Evolutionary conservation across 2,329 filamentous ascomycete species (phyloP), one percentile per base, ranked within the genome.

Genomic region (Rosellinia necatrix): DNA sequence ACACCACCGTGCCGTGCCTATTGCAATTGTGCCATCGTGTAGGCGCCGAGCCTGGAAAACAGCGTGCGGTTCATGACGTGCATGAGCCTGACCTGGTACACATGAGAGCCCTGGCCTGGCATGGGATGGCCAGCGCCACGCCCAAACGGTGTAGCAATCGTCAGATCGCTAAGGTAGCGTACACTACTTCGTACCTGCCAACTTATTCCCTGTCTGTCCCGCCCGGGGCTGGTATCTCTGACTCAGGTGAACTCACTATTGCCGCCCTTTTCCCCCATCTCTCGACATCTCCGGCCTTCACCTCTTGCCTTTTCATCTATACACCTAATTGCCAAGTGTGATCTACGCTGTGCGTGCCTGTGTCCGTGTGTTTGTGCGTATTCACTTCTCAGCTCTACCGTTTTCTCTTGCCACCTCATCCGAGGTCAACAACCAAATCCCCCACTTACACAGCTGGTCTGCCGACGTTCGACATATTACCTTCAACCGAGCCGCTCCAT

Each of bases 291-390:
- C n/a, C n/a, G n/a, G n/a, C n/a, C n/a, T n/a, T n/a, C n/a, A n/a
- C n/a, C n/a, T n/a, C 10, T 21, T 34, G 30, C 30, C 24, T 53
- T 25, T 6, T 27, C 24, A 38, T 38, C 17, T 24, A 34, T 37
- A 22, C 43, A 32, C 40, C 21, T 58, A 53, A 49, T 53, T 49
- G 44, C 49, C 49, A 44, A 53, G 48, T 56, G 47, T 58, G 56
- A 58, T 58, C 56, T 58, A 53, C 55, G 56, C 56, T 50, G 51
- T 32, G 51, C 56, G 51, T 49, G 24, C 46, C 4, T 43, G 27
- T 37, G 29, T 30, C 15, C 9, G 38, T 27, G 10, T 27, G 40
- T 15, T 3, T 25, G 49, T 42, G 35, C 32, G 13, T 50, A 48
- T 55, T 58, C 46, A 30, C 25, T 58, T 58, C 35, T 48, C 15